phyloP scores from a whole-genome alignment of 768 basidiomycete genomes.

The Boletus reticuloceps region DNA sequence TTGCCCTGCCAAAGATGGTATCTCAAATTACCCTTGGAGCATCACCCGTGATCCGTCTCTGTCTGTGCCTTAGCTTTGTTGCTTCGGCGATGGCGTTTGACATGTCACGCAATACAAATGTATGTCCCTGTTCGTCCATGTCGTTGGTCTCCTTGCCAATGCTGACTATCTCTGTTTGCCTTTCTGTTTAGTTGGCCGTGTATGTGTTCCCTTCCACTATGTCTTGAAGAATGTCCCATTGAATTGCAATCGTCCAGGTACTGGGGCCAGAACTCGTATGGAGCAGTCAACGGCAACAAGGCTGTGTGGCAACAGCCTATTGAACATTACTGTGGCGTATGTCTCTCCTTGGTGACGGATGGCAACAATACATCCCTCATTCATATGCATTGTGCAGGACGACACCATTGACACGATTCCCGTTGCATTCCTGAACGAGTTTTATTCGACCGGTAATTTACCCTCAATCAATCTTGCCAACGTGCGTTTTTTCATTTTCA shows the following conservation, averaged over 20 bases:
- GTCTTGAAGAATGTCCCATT: background rate
- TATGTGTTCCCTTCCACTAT: conserved; percentile 1
- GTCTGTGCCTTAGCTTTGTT: conserved; percentile 7
- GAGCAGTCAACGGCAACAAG: conserved; percentile 24
- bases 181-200: conserved; percentile 24
- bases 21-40: conserved; percentile 3
- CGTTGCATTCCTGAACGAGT: conserved; percentile 58
- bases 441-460: conserved; percentile 54
- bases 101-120: conserved; percentile 25
- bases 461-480: conserved; percentile 63
- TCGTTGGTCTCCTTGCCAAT: background rate
- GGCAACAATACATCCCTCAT: background rate
- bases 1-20: conserved; percentile 3
- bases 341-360: background rate
- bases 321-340: conserved; percentile 31
- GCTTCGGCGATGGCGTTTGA: conserved; percentile 23
- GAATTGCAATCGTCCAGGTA: conserved; percentile 17
- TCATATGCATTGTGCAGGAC: conserved; percentile 37
- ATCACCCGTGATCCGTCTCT: conserved; percentile 15
- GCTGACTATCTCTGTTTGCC: background rate
- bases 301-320: conserved; percentile 31
- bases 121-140: conserved; percentile 5
- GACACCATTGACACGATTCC: conserved; percentile 57
- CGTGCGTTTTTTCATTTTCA: conserved; percentile 29
- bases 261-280: conserved; percentile 38